phyloP scores from a whole-genome alignment of 164 flowering plant species.

The Vitis riparia region DNA sequence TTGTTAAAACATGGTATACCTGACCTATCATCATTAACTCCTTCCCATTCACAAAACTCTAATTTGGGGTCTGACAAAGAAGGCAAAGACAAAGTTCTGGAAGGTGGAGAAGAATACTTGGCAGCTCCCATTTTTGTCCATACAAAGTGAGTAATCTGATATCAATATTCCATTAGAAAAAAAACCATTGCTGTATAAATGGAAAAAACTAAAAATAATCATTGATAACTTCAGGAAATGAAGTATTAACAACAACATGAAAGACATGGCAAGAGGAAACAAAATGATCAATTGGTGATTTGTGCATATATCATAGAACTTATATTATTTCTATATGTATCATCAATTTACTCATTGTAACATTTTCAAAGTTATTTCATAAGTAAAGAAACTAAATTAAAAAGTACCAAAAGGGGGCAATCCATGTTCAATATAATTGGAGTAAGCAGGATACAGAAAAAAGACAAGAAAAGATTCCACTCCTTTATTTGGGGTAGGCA shows the following conservation, averaged over 20 bases:
- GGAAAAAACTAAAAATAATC: not conserved
- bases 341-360: not conserved
- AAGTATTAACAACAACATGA: not conserved
- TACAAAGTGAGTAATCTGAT: conserved; percentile 51
- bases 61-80: conserved; percentile 59
- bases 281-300: not conserved
- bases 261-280: not conserved
- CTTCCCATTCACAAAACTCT: conserved; percentile 47
- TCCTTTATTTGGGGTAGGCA: no score
- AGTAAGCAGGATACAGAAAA: no score
- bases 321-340: not conserved
- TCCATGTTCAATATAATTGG: no score
- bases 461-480: no score
- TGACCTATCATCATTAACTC: conserved; percentile 65
- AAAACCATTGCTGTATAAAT: not conserved
- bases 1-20: conserved; percentile 87
- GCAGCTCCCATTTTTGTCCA: conserved; percentile 82
- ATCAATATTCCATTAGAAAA: not conserved
- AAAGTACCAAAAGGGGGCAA: no score
- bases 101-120: conserved; percentile 59
- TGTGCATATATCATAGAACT: not conserved
- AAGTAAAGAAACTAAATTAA: no score
- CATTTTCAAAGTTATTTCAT: not conserved
- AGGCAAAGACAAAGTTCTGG: conserved; percentile 40
- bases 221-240: not conserved